Evolutionary conservation across 371 early-diverging fungal genomes (phyloP), one percentile per base, ranked within the genome.

Genomic region (Mucor lusitanicus): DNA sequence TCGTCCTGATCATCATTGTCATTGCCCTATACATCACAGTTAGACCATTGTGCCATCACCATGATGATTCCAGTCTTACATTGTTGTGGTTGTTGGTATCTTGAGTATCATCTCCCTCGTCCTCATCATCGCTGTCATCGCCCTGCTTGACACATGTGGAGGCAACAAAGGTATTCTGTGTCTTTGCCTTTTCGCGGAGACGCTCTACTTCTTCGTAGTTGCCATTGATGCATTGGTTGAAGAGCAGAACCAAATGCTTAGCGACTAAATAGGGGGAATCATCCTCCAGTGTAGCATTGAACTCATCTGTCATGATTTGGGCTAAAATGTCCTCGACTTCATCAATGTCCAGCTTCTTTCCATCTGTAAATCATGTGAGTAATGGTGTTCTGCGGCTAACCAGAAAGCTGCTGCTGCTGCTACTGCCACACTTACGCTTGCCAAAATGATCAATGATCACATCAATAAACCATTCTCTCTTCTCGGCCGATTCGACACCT

Each of bases 381-480:
- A 0, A 6, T 58, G 3, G 13, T 15, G 21, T 28, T 2, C 6
- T 50, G 27, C 6, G 8, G n/a, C n/a, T n/a, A 9, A 7, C 33
- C 8, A 33, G 1, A 33, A 33, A 11, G 17, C 3, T 17, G 21
- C 0, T 27, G 30, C 30, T 30, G 5, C 11, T 13, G 17, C 7
- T 30, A 19, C 3, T n/a, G 13, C 27, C 15, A 23, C 12, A 60
- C 73, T 77, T 87, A 89, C 91, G 72, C 68, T 83, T 79, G 65
- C 84, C 85, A 77, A 92, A 92, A 61, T 88, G 81, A 50, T 90
- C 89, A 28, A 90, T 86, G 39, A 94, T 73, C 28, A 85, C 80
- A 63, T 88, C 88, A 8, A 90, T 82, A 73, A 94, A 81, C 89
- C 90, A 89, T n/a, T 87, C 90, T 59, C 89, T 81, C 76, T 94